Evolutionary conservation across 306 rosid genomes (phyloP).

Genomic region (Vigna reflexopilosa): DNA sequence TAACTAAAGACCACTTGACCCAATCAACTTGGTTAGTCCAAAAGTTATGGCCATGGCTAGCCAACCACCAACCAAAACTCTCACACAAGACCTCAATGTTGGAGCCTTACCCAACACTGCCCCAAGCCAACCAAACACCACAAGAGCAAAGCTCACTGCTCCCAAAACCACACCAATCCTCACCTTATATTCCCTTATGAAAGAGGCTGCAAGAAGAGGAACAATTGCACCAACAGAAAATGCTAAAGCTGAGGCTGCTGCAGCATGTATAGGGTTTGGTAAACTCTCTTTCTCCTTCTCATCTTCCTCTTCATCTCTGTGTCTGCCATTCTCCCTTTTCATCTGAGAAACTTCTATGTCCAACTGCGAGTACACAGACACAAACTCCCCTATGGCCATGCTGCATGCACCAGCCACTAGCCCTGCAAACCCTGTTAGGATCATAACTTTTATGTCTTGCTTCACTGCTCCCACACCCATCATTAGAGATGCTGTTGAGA

Average conservation of each 20-base stretch:
- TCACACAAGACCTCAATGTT: conserved; percentile 45
- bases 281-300: conserved; percentile 45
- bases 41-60: conserved; percentile 59
- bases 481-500: conserved; percentile 57
- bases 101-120: conserved; percentile 59
- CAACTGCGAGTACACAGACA: conserved; percentile 54
- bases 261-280: conserved; percentile 61
- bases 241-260: conserved; percentile 58
- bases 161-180: conserved; percentile 51
- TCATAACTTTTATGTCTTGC: conserved; percentile 55
- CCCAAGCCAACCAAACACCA: conserved; percentile 54
- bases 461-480: conserved; percentile 61
- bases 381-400: conserved; percentile 64
- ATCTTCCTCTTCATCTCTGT: conserved; percentile 9
- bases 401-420: conserved; percentile 57
- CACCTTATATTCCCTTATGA: conserved; percentile 52
- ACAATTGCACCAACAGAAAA: conserved; percentile 59
- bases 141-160: conserved; percentile 49
- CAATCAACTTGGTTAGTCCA: conserved; percentile 62
- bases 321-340: conserved; percentile 29
- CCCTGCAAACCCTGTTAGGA: conserved; percentile 55
- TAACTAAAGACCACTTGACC: conserved; percentile 46
- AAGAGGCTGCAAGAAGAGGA: conserved; percentile 56
- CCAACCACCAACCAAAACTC: conserved; percentile 62
- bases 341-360: conserved; percentile 55